Percentiles rank a stretch among this genome's conserved stretches.
phyloP scores from a whole-genome alignment of 2,329 filamentous ascomycete species.

The Botrytis byssoidea region DNA sequence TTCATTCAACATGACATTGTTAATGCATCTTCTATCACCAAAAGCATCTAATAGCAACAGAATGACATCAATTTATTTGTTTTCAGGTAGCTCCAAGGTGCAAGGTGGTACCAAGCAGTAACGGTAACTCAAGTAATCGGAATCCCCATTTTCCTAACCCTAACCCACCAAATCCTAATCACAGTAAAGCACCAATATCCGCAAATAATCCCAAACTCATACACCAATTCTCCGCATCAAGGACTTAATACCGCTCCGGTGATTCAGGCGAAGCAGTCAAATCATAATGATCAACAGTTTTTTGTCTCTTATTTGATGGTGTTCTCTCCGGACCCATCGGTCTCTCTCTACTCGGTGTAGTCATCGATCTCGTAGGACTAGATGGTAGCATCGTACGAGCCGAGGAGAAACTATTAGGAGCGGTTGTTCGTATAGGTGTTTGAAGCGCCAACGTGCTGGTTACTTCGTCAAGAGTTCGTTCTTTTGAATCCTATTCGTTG shows the following conservation, averaged over 20 bases:
- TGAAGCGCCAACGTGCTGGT: neutral
- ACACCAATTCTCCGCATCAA: neutral
- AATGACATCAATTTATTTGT: neutral
- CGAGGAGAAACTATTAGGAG: neutral
- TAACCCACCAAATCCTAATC: neutral
- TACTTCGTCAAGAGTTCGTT: neutral
- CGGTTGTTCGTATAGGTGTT: neutral
- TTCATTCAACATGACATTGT: neutral
- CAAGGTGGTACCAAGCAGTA: neutral
- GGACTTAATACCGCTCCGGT: neutral
- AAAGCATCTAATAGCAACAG: neutral
- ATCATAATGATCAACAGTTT: neutral
- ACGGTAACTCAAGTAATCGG: neutral
- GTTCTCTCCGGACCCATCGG: too few relatives aligned
- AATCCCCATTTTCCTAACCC: neutral
- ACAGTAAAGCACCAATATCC: neutral
- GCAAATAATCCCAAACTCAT: neutral
- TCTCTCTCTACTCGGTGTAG: neutral
- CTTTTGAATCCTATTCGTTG: neutral
- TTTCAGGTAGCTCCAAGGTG: neutral
- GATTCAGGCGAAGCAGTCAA: neutral
- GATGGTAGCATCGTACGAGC: neutral
- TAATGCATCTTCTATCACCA: neutral
- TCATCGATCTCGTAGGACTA: neutral
- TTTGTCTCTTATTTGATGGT: neutral